Conservation (phyloP, 805 yeast genomes). For the Huiozyma sinensis region DNA sequence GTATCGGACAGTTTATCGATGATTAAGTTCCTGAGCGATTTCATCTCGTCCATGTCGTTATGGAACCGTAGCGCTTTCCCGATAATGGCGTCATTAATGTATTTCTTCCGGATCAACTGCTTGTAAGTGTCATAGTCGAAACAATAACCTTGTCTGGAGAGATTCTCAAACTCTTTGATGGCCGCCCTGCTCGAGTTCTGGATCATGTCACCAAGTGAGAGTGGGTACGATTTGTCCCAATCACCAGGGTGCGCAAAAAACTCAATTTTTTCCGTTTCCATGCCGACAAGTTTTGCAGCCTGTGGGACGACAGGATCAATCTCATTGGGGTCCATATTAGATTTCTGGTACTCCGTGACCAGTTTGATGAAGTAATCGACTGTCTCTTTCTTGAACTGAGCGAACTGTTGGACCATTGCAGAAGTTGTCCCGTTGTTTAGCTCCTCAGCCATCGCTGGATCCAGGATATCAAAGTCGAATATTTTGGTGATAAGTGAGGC, state of each 20-base stretch:
- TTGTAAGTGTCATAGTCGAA: slow-evolving; percentile 27
- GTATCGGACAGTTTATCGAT: slow-evolving; percentile 5
- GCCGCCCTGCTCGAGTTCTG: slow-evolving; percentile 19
- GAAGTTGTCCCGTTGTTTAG: background rate
- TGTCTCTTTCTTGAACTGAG: slow-evolving; percentile 25
- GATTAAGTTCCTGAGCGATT: slow-evolving; percentile 13
- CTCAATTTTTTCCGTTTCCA: slow-evolving; percentile 16
- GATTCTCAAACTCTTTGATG: slow-evolving; percentile 18
- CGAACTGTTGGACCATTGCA: slow-evolving; percentile 4
- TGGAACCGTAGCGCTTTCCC: slow-evolving; percentile 7
- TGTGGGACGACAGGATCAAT: slow-evolving; percentile 20
- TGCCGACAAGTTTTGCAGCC: slow-evolving; percentile 17
- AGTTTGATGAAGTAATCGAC: slow-evolving; percentile 20
- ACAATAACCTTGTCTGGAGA: slow-evolving; percentile 18
- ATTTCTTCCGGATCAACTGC: slow-evolving; percentile 13
- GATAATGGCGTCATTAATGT: slow-evolving; percentile 14
- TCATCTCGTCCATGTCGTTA: slow-evolving; percentile 13
- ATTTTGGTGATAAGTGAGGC: slow-evolving; percentile 29
- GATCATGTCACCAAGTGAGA: slow-evolving; percentile 19
- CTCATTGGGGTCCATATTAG: slow-evolving; percentile 19
- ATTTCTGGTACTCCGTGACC: slow-evolving; percentile 15
- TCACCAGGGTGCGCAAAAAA: slow-evolving; percentile 25
- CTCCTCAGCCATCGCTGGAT: slow-evolving; percentile 1
- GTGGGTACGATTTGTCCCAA: slow-evolving; percentile 27
- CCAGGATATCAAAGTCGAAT: slow-evolving; percentile 24